These are phyloP conservation scores for Argentina anserina DNA, from an alignment of 306 rosid genomes.

Conservation along the genomic window DNA sequence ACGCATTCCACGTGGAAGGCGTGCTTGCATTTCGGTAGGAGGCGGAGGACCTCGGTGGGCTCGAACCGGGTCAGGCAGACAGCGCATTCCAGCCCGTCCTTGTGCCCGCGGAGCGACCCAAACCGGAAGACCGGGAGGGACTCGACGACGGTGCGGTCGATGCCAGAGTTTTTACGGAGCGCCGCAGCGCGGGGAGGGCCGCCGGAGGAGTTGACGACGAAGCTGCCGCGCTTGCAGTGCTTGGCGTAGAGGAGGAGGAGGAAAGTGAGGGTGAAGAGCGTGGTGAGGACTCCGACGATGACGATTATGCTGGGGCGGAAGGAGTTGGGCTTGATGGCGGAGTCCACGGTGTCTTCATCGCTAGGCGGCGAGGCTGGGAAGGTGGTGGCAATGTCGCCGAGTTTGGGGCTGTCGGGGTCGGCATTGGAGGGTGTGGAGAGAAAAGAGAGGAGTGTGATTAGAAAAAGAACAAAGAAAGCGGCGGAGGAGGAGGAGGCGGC, in stretches of 20 bases:
- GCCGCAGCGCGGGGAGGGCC: neutral
- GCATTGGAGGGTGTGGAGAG: neutral
- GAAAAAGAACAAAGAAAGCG: neutral
- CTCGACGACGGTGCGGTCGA: slow-evolving; percentile 62
- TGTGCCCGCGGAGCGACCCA: slow-evolving; percentile 53
- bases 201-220: slow-evolving; percentile 14
- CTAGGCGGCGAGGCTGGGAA: too few species aligned
- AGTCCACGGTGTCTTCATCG: too few species aligned
- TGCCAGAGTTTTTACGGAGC: slow-evolving; percentile 71
- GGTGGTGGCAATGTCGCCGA: neutral
- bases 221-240: slow-evolving; percentile 44
- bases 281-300: slow-evolving; percentile 43
- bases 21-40: slow-evolving; percentile 85
- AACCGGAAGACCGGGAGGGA: slow-evolving; percentile 78
- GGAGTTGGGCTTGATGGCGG: slow-evolving; percentile 9
- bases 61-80: slow-evolving; percentile 66
- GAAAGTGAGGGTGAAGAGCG: slow-evolving; percentile 57
- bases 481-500: neutral
- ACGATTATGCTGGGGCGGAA: slow-evolving; percentile 59
- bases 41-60: slow-evolving; percentile 58
- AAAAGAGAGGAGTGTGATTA: neutral
- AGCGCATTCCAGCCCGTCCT: slow-evolving; percentile 78
- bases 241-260: slow-evolving; percentile 76
- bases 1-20: slow-evolving; percentile 97
- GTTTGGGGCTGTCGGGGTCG: neutral